These are phyloP conservation scores for Tetradesmus lagerheimii DNA, from an alignment of 139 green algal species.

Conservation along the genomic window DNA sequence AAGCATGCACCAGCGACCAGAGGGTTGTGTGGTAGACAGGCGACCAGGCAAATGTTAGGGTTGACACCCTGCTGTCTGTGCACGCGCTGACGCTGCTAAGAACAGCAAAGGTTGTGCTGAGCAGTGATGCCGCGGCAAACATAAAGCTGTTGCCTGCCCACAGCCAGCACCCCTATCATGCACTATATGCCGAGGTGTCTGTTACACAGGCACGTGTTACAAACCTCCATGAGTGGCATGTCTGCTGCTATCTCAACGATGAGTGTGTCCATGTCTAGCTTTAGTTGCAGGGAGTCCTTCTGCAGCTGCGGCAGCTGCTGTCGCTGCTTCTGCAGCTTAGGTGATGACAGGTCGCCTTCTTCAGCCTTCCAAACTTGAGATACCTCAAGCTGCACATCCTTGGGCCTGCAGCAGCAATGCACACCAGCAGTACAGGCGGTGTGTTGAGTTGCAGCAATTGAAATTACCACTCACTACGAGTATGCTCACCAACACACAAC, in stretches of 20 bases:
- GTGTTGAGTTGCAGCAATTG: too few species aligned
- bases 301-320: slow-evolving; percentile 33
- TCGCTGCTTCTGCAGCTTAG: slow-evolving; percentile 24
- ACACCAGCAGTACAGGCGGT: not conserved
- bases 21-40: too few species aligned
- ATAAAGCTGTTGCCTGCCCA: not conserved
- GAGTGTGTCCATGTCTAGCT: slow-evolving; percentile 31
- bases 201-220: too few species aligned
- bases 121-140: not conserved
- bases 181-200: not conserved
- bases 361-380: slow-evolving; percentile 44
- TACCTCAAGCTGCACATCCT: not conserved
- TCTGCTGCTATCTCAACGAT: slow-evolving; percentile 28
- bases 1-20: too few species aligned
- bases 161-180: not conserved
- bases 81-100: not conserved
- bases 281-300: slow-evolving; percentile 39
- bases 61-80: too few species aligned
- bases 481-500: too few species aligned
- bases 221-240: slow-evolving; percentile 28
- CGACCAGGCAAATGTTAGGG: too few species aligned
- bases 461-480: too few species aligned
- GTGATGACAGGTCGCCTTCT: slow-evolving; percentile 9
- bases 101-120: not conserved
- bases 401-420: slow-evolving; percentile 16